Percentiles rank a stretch among this genome's conserved stretches.
Evolutionary conservation across 2,329 filamentous ascomycete species (phyloP).

Genomic region (Falciphora oryzae): DNA sequence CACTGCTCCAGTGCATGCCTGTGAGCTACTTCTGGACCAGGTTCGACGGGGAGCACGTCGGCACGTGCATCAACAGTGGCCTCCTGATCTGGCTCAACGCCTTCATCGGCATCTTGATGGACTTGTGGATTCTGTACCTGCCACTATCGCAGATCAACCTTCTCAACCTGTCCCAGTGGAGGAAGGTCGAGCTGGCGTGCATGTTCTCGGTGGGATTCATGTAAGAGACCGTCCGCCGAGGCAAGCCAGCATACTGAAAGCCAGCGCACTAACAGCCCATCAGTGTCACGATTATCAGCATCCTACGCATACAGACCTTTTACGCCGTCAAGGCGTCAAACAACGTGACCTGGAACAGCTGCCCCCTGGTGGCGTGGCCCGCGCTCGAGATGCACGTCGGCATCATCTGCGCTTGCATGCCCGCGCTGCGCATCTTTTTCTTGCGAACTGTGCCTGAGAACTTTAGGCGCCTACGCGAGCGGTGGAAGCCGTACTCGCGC

Average conservation of each 20-base stretch:
- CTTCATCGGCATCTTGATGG: background rate
- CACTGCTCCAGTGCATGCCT: background rate
- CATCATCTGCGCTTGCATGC: slow-evolving; percentile 25
- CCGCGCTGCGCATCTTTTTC: slow-evolving; percentile 19
- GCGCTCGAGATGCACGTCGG: slow-evolving; percentile 25
- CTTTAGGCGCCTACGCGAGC: no score
- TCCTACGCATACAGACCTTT: background rate
- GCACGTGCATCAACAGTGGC: background rate
- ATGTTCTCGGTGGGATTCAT: slow-evolving; percentile 5
- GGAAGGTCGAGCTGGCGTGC: background rate
- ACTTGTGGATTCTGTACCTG: slow-evolving; percentile 6
- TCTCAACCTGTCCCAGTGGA: background rate
- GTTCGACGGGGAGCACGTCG: background rate
- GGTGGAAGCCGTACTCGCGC: no score
- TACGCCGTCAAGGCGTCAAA: slow-evolving; percentile 6
- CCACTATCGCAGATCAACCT: slow-evolving; percentile 1
- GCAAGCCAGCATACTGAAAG: background rate
- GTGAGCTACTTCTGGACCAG: slow-evolving; percentile 3
- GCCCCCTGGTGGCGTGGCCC: slow-evolving; percentile 24
- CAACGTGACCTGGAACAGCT: slow-evolving; percentile 23
- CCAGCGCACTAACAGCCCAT: background rate
- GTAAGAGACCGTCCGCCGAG: background rate
- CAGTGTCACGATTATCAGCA: slow-evolving; percentile 1
- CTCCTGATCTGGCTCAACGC: background rate
- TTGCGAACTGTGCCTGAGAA: slow-evolving; percentile 1